Evolutionary conservation across 164 flowering plant species (phyloP).

Genomic region (Akebia trifoliata): DNA sequence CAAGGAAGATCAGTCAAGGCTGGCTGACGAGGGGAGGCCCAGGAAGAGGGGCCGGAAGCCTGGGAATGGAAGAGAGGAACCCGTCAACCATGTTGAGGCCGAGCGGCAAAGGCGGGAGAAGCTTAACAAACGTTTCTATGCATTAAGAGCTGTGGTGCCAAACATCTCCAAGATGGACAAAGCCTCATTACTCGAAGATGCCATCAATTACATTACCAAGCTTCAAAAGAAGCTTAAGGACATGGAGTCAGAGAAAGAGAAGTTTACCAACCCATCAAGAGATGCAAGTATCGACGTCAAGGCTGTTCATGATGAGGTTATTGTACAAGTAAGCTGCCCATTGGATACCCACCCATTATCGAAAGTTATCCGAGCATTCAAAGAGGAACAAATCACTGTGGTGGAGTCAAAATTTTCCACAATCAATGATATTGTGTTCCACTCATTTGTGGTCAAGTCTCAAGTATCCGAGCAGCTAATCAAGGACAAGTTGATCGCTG

Average conservation of each 20-base stretch:
- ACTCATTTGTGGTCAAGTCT: conserved; percentile 75
- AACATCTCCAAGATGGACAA: conserved; percentile 60
- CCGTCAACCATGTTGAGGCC: conserved; percentile 89
- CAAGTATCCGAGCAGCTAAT: conserved; percentile 62
- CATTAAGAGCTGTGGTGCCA: conserved; percentile 51
- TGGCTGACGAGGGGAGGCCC: conserved; percentile 59
- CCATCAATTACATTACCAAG: conserved; percentile 45
- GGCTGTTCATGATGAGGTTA: conserved; percentile 47
- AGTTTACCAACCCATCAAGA: conserved; percentile 28
- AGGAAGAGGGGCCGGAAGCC: conserved; percentile 93
- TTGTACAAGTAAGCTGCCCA: conserved; percentile 67
- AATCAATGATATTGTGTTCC: conserved; percentile 55
- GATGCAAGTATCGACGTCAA: conserved; percentile 57
- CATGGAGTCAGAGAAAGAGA: conserved; percentile 51
- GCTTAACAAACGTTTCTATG: conserved; percentile 52
- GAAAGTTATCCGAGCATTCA: conserved; percentile 61
- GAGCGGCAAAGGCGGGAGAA: conserved; percentile 52
- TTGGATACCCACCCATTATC: conserved; percentile 69
- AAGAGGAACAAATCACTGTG: conserved; percentile 54
- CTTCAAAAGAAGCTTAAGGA: conserved; percentile 44
- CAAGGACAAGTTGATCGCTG: conserved; percentile 69
- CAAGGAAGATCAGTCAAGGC: conserved; percentile 48
- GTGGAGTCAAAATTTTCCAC: conserved; percentile 61
- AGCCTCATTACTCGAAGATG: conserved; percentile 52
- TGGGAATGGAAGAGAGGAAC: conserved; percentile 96